Conservation (phyloP, 148 eudicot species). For the Pharnaceum exiguum region DNA sequence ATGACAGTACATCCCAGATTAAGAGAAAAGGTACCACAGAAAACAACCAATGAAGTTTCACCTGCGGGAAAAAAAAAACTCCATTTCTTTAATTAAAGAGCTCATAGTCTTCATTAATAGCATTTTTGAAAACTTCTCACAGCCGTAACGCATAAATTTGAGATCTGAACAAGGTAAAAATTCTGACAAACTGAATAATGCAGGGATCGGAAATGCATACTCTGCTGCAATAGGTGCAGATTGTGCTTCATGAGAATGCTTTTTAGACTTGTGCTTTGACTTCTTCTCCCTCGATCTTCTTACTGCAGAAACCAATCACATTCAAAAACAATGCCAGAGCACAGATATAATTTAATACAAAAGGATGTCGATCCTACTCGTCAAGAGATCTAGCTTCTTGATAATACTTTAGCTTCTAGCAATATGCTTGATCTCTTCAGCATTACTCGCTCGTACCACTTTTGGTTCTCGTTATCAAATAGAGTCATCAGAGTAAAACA, state of each 20-base stretch:
- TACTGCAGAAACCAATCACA: constrained; percentile 46
- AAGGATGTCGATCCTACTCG: constrained; percentile 44
- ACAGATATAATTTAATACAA: not conserved
- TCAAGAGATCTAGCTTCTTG: constrained; percentile 80
- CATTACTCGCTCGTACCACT: constrained; percentile 42
- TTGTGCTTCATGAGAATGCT: constrained; percentile 37
- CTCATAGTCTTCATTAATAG: no score
- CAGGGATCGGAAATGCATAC: constrained; percentile 13
- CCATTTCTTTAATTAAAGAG: no score
- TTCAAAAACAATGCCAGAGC: not conserved
- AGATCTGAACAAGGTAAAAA: not conserved
- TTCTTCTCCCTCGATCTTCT: constrained; percentile 69
- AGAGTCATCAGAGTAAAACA: not conserved
- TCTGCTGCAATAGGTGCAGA: constrained; percentile 13
- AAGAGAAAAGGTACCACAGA: not conserved
- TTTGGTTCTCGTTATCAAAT: constrained; percentile 54
- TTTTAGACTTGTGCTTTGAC: constrained; percentile 80
- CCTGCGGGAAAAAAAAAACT: no score
- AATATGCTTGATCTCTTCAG: constrained; percentile 63
- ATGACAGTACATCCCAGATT: not conserved
- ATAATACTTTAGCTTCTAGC: constrained; percentile 85
- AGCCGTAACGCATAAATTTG: no score
- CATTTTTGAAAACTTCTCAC: no score
- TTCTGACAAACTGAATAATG: not conserved
- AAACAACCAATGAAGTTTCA: no score